phyloP scores from a whole-genome alignment of 352 stramenopile species.

The Globisporangium nodosum region DNA sequence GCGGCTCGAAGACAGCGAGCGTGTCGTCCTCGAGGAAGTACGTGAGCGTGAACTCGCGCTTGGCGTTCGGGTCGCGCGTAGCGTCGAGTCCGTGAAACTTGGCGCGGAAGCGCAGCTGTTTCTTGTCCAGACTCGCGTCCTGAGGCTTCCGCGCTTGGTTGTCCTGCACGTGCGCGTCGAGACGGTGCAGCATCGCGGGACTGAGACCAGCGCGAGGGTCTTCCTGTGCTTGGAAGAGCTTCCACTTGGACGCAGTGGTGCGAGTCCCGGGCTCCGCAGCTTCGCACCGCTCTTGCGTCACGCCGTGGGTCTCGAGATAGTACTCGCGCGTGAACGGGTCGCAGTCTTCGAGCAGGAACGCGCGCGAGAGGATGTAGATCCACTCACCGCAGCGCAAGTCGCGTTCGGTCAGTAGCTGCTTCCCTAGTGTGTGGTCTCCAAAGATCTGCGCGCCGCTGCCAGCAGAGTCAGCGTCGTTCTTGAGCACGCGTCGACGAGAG shows the following conservation, averaged over 20 bases:
- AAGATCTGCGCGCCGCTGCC: constrained; percentile 5
- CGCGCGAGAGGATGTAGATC: constrained; percentile 78
- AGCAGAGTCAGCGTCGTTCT: constrained; percentile 20
- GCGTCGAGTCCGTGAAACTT: constrained; percentile 36
- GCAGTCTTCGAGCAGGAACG: constrained; percentile 89
- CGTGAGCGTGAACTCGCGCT: constrained; percentile 71
- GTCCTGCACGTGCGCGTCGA: constrained; percentile 14
- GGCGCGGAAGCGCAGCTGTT: constrained; percentile 71
- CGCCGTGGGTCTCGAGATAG: constrained; percentile 76
- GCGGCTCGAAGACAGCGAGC: constrained; percentile 68
- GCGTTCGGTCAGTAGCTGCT: constrained; percentile 41
- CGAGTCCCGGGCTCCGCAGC: constrained; percentile 3
- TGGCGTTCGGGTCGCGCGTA: constrained; percentile 26
- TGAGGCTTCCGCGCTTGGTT: constrained; percentile 12
- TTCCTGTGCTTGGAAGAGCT: constrained; percentile 34
- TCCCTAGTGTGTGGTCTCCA: constrained; percentile 4
- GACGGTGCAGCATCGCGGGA: constrained; percentile 10
- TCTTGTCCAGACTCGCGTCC: constrained; percentile 34
- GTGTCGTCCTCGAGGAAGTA: constrained; percentile 81
- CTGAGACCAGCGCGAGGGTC: constrained; percentile 7
- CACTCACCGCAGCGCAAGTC: constrained; percentile 83
- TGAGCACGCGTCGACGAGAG: constrained; percentile 59
- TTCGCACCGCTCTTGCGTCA: constrained; percentile 71
- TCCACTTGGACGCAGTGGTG: constrained; percentile 36
- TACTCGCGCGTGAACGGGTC: constrained; percentile 89